Evolutionary conservation across 257 asterid genomes (phyloP).

Genomic region (Gentiana straminea): DNA sequence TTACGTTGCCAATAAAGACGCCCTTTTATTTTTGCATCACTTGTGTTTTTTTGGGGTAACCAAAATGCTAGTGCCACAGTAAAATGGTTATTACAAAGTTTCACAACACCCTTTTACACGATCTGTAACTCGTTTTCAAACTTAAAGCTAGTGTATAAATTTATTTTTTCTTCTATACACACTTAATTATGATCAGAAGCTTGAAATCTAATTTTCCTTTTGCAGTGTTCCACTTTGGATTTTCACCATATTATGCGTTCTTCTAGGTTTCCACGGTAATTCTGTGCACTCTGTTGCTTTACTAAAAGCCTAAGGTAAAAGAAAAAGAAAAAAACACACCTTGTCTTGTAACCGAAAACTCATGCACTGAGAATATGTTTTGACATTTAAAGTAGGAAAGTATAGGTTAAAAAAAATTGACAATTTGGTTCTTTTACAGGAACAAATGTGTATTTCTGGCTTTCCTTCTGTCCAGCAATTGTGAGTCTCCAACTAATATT

Average conservation of each 20-base stretch:
- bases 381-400: slow-evolving; percentile 8
- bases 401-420: background rate
- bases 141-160: no score
- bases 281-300: background rate
- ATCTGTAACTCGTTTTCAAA: no score
- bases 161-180: no score
- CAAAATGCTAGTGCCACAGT: no score
- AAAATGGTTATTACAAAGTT: no score
- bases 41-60: no score
- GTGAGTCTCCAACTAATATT: slow-evolving; percentile 30
- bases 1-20: no score
- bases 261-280: slow-evolving; percentile 36
- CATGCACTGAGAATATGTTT: background rate
- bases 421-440: slow-evolving; percentile 33
- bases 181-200: background rate
- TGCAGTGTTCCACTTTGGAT: slow-evolving; percentile 46
- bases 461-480: slow-evolving; percentile 65
- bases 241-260: slow-evolving; percentile 29
- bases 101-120: no score
- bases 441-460: slow-evolving; percentile 88
- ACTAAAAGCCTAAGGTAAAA: background rate
- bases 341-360: background rate
- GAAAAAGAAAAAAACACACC: no score
- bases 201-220: slow-evolving; percentile 7
- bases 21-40: no score